phyloP scores from a whole-genome alignment of 2,329 filamentous ascomycete genomes.

The Rutstroemia sp. region DNA sequence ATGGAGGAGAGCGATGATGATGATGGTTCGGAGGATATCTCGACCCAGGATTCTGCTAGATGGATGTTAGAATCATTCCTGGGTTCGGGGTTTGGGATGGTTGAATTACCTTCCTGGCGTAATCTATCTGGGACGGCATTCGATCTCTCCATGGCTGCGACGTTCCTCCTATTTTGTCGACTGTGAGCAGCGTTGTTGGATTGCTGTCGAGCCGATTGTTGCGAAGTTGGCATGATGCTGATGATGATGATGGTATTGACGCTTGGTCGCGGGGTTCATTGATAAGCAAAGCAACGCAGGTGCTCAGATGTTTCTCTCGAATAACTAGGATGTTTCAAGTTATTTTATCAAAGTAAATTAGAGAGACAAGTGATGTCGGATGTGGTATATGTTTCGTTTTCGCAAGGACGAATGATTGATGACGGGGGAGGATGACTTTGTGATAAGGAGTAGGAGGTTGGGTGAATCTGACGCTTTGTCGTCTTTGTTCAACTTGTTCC shows the following conservation, averaged over 20 bases:
- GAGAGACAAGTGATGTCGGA: background rate
- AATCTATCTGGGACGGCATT: constrained; percentile 16
- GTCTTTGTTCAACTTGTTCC: background rate
- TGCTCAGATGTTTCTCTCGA: constrained; percentile 1
- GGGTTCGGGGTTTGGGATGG: background rate
- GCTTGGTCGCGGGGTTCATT: background rate
- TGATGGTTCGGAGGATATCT: constrained; percentile 86
- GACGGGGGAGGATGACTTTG: no score
- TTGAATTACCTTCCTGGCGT: constrained; percentile 24
- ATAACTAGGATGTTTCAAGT: background rate
- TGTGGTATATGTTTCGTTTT: background rate
- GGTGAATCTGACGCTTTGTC: background rate
- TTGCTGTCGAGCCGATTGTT: constrained; percentile 5
- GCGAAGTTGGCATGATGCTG: constrained; percentile 7
- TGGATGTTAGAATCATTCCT: constrained; percentile 13
- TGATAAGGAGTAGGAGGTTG: background rate
- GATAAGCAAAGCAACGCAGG: background rate
- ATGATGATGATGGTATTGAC: constrained; percentile 6
- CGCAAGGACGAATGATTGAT: no score
- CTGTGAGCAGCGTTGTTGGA: background rate
- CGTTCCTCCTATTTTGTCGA: constrained; percentile 2
- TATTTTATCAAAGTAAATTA: background rate
- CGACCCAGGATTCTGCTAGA: constrained; percentile 83
- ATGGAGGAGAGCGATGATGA: constrained; percentile 86
- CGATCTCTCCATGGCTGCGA: constrained; percentile 12